Percentiles rank a stretch among this genome's conserved stretches.
These are phyloP conservation scores for Jaltomata sinuosa DNA, from an alignment of 257 asterid genomes.

Conservation along the genomic window DNA sequence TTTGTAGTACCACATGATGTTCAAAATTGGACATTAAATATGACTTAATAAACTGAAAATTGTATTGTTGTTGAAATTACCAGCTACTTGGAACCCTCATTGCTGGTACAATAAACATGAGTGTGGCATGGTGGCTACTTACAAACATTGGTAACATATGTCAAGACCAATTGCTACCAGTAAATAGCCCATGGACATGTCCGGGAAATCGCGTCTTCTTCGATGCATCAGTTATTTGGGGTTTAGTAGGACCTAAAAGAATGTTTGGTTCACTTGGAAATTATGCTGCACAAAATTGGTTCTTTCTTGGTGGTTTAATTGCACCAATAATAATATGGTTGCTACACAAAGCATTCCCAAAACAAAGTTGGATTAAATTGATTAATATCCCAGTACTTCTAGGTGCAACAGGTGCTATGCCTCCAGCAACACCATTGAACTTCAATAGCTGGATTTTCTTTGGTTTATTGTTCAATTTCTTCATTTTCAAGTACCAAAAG, in stretches of 20 bases:
- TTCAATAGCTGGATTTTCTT: conserved; percentile 2
- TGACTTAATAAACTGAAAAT: neutral
- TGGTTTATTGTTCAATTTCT: neutral
- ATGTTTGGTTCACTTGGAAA: neutral
- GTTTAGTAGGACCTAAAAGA: conserved; percentile 9
- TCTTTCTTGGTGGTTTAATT: neutral
- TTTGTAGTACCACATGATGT: too few species aligned
- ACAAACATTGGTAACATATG: neutral
- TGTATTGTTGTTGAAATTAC: neutral
- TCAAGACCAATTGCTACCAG: neutral
- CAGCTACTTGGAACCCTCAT: neutral
- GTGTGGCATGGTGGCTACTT: neutral
- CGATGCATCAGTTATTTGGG: conserved; percentile 9
- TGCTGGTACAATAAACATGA: conserved; percentile 4
- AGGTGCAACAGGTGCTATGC: conserved; percentile 2
- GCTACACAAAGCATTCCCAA: neutral
- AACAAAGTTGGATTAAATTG: conserved; percentile 3
- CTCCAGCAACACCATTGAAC: conserved; percentile 8
- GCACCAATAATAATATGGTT: neutral
- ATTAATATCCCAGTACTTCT: neutral
- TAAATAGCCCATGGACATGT: conserved; percentile 3
- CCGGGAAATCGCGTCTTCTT: conserved; percentile 2
- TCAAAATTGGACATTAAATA: neutral
- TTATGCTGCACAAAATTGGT: neutral
- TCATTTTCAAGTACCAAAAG: neutral